These are phyloP conservation scores for Albizia julibrissin DNA, from an alignment of 306 rosid genomes.

Conservation along the genomic window DNA sequence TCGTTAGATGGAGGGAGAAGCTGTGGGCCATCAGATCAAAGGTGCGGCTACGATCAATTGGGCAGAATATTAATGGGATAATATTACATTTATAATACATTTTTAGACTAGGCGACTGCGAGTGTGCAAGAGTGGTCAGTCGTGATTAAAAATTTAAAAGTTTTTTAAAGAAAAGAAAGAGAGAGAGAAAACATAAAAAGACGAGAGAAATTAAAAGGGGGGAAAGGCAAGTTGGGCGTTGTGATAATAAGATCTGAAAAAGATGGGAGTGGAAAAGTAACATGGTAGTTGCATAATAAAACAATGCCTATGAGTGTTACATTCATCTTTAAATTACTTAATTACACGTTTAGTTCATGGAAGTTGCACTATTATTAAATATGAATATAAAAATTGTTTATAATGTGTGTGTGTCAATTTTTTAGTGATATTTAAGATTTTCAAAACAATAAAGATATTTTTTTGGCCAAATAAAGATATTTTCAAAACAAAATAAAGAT, in stretches of 20 bases:
- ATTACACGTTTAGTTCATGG: neutral
- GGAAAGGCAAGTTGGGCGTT: neutral
- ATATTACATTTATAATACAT: too few species aligned
- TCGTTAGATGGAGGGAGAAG: neutral
- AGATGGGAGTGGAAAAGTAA: slow-evolving; percentile 20
- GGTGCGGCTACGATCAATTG: neutral
- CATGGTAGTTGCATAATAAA: neutral
- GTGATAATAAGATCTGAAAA: slow-evolving; percentile 10
- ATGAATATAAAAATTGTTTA: too few species aligned
- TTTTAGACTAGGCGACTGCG: too few species aligned
- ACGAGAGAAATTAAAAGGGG: too few species aligned
- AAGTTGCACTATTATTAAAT: neutral
- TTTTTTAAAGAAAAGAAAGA: neutral
- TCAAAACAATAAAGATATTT: too few species aligned
- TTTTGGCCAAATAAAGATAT: too few species aligned
- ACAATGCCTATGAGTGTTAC: neutral
- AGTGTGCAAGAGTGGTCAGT: neutral
- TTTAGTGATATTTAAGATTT: too few species aligned
- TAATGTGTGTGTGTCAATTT: too few species aligned
- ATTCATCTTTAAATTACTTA: neutral
- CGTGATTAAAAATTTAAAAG: neutral
- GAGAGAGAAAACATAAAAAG: neutral
- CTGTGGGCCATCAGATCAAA: neutral
- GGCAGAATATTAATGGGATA: too few species aligned
- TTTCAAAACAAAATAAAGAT: too few species aligned